Evolutionary conservation across 768 basidiomycete genomes (phyloP), one percentile per base, ranked within the genome.

Genomic region (Suillus subaureus): DNA sequence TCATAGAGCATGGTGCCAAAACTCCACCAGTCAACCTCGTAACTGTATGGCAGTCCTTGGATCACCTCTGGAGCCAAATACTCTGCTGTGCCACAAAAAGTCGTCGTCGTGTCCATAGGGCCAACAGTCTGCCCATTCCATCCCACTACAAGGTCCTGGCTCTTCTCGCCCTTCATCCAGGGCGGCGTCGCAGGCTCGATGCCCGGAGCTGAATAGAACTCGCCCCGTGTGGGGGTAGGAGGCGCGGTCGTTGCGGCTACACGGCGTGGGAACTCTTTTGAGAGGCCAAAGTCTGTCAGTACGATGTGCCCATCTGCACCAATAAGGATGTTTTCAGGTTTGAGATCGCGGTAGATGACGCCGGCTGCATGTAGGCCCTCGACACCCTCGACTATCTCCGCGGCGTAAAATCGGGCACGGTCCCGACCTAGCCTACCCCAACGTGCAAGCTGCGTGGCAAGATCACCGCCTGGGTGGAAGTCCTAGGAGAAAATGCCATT

Each of bases 1-100:
- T 99, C 97, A 75, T 93, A 95, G 66, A 99, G 79, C 92, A 99
- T 97, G 67, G 97, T 98, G 42, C 97, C 97, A 72, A 97, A 92
- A 69, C 91, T 93, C 96, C 96, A 99, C 93, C 95, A 97, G 76
- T 99, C 97, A 26, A 97, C 94, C 70, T 96, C 94, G 72, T 95
- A 99, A 69, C 90, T 90, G 74, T 99, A 97, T 23, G 89, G 85
- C 70, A 92, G 77, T 1, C 96, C 93, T 72, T 94, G 92, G 70
- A 99, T 94, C 54, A 99, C 96, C 79, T 99, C 97, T 0, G 97
- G 97, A 15, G 97, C 95, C 8, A 97, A 86, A 71, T 97, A 97
- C 78, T 97, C 95, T 4, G 95, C 95, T n/a, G 95, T 97, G 12
- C 95, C 95, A 77, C 93, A 97, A 74, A 97, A 97, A 9, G 96